Conservation (phyloP, 176 grass and related monocot genomes). For the Aegilops umbellulata region DNA sequence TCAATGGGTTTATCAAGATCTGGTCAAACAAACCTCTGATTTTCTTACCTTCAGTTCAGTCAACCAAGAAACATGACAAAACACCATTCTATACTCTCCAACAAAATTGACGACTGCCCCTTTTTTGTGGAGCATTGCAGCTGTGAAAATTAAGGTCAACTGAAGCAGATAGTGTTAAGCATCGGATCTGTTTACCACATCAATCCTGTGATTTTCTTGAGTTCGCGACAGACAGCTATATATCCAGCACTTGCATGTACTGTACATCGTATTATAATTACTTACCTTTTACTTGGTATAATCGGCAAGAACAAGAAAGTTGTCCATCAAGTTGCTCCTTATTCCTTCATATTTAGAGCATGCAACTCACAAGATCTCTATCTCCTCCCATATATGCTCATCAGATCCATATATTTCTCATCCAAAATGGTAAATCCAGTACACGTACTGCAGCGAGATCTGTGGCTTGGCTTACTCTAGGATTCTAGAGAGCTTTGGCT, state of each 20-base stretch:
- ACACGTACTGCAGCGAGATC: background rate
- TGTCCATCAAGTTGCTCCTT: background rate
- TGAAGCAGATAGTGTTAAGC: background rate
- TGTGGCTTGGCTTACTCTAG: background rate
- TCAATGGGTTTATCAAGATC: conserved; percentile 16
- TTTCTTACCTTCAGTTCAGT: background rate
- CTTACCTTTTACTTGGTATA: conserved; percentile 10
- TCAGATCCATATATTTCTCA: background rate
- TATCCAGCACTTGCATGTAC: background rate
- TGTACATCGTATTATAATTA: background rate
- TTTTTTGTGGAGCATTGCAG: background rate
- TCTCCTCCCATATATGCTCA: background rate
- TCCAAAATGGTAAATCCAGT: background rate
- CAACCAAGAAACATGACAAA: background rate
- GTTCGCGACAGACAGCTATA: background rate
- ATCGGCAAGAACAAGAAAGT: background rate
- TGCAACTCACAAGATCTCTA: background rate
- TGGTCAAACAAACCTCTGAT: background rate
- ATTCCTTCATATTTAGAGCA: conserved; percentile 22
- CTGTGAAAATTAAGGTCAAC: background rate
- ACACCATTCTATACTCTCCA: background rate
- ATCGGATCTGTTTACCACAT: background rate
- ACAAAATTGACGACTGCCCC: background rate
- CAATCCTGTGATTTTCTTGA: background rate
- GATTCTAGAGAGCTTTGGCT: background rate